phyloP scores from a whole-genome alignment of 345 rosid species.

The Tarenaya hassleriana region DNA sequence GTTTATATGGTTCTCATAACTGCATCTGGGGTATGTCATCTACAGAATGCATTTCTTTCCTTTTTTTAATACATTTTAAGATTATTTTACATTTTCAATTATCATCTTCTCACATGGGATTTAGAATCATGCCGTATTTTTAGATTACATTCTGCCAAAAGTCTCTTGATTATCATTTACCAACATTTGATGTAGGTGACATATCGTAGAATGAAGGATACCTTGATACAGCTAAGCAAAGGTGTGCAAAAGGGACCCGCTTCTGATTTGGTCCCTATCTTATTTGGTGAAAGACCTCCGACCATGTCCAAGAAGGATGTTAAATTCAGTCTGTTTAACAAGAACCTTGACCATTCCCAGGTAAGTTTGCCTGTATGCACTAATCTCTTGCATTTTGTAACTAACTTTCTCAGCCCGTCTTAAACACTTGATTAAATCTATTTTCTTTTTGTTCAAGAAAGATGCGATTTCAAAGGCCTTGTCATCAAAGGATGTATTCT shows the following conservation, averaged over 20 bases:
- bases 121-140: neutral
- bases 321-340: constrained; percentile 52
- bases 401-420: neutral
- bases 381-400: neutral
- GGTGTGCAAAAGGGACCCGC: constrained; percentile 88
- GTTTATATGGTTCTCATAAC: neutral
- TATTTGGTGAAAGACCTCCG: constrained; percentile 76
- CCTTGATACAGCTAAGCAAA: constrained; percentile 76
- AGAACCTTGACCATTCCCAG: constrained; percentile 86
- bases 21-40: neutral
- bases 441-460: constrained; percentile 42
- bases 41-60: neutral
- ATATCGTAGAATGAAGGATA: constrained; percentile 88
- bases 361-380: constrained; percentile 23
- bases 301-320: constrained; percentile 48
- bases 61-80: neutral
- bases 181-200: constrained; percentile 50
- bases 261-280: constrained; percentile 69
- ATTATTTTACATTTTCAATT: neutral
- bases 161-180: neutral
- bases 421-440: neutral
- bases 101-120: neutral
- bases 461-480: constrained; percentile 78
- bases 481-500: constrained; percentile 74
- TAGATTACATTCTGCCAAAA: neutral